Conservation (phyloP, 1,139 yeast species). For the Diutina neorugosa region DNA sequence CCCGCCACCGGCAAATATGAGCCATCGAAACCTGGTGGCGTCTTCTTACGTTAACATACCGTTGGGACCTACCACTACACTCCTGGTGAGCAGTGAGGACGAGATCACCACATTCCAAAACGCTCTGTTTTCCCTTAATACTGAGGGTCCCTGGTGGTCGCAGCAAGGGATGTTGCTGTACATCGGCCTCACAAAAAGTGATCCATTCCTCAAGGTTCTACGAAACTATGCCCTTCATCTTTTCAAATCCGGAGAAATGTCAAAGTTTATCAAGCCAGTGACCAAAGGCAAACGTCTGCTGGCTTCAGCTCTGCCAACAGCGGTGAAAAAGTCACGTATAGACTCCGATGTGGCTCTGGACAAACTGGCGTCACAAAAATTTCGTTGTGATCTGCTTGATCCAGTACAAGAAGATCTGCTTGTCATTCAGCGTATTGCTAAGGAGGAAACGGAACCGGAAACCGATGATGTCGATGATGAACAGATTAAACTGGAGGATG, state of each 20-base stretch:
- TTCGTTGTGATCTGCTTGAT: neutral
- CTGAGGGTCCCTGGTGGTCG: constrained; percentile 30
- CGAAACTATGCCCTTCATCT: constrained; percentile 25
- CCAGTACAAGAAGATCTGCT: neutral
- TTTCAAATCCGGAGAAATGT: constrained; percentile 25
- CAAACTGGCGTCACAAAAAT: neutral
- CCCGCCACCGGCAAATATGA: neutral
- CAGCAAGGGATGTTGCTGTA: constrained; percentile 32
- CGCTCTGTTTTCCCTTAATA: constrained; percentile 24
- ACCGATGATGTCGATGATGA: constrained; percentile 8
- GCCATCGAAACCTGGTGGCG: neutral
- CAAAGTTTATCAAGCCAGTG: constrained; percentile 14
- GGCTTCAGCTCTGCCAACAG: neutral
- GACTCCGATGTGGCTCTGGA: neutral
- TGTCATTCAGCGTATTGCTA: neutral
- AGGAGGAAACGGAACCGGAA: neutral
- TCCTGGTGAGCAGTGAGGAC: constrained; percentile 25
- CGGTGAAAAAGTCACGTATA: neutral
- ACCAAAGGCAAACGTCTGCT: neutral
- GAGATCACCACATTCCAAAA: constrained; percentile 22
- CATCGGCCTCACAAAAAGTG: constrained; percentile 31
- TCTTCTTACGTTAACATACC: neutral
- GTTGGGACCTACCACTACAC: constrained; percentile 15
- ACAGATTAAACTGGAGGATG: neutral
- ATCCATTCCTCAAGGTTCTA: constrained; percentile 27